Conservation (phyloP, 768 basidiomycete genomes). For the Lanmaoa rubissima region DNA sequence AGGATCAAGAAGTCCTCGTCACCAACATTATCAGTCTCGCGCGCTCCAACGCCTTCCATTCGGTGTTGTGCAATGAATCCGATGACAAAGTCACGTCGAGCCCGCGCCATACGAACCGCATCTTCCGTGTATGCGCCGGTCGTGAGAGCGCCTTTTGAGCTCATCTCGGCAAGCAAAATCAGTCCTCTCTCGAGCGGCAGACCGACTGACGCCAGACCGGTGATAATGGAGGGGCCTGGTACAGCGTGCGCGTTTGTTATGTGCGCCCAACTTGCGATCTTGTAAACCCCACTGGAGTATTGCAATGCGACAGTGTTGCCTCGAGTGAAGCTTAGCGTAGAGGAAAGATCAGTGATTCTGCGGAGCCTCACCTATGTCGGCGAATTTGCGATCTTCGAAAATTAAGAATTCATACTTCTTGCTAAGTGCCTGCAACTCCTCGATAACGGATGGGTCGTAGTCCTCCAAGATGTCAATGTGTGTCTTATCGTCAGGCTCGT, state of each 20-base stretch:
- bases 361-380: slow-evolving; percentile 80
- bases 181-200: slow-evolving; percentile 79
- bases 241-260: slow-evolving; percentile 96
- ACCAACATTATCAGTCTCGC: slow-evolving; percentile 26
- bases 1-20: slow-evolving; percentile 86
- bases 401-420: slow-evolving; percentile 88
- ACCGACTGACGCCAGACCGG: slow-evolving; percentile 87
- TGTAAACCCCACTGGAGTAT: slow-evolving; percentile 90
- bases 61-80: slow-evolving; percentile 93
- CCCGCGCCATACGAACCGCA: slow-evolving; percentile 85
- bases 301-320: slow-evolving; percentile 96
- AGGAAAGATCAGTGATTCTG: not conserved
- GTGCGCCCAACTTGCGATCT: slow-evolving; percentile 94
- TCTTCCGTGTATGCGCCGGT: slow-evolving; percentile 79
- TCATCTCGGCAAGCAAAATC: slow-evolving; percentile 95
- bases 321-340: slow-evolving; percentile 32
- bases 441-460: slow-evolving; percentile 72
- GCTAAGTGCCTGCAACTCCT: slow-evolving; percentile 66
- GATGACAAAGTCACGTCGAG: slow-evolving; percentile 82
- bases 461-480: slow-evolving; percentile 96
- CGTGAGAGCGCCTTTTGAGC: slow-evolving; percentile 82
- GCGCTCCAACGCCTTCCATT: slow-evolving; percentile 63
- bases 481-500: slow-evolving; percentile 57
- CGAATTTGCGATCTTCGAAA: slow-evolving; percentile 98
- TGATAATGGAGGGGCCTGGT: slow-evolving; percentile 92